These are phyloP conservation scores for Pulveroboletus sp. DNA, from an alignment of 768 basidiomycete species.

Conservation along the genomic window DNA sequence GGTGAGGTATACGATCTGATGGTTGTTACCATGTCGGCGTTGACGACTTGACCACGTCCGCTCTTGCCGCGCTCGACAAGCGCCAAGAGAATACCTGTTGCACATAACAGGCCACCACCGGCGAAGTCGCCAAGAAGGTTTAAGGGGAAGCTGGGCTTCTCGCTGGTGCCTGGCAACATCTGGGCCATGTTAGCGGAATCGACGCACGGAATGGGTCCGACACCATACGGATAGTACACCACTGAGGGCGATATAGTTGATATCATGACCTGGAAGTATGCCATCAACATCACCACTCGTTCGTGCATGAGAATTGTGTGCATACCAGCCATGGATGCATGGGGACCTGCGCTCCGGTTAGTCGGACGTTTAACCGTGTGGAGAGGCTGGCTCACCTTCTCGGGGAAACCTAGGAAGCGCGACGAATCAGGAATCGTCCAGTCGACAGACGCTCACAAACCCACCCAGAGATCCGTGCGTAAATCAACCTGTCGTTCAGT, in stretches of 20 bases:
- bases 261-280: slow-evolving; percentile 60
- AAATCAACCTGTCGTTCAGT: slow-evolving; percentile 61
- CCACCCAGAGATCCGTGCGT: slow-evolving; percentile 73
- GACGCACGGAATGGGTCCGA: neutral
- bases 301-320: slow-evolving; percentile 1
- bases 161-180: slow-evolving; percentile 63
- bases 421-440: neutral
- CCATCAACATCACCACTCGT: neutral
- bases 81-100: slow-evolving; percentile 68
- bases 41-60: slow-evolving; percentile 70
- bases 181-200: slow-evolving; percentile 21
- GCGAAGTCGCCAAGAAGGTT: slow-evolving; percentile 83
- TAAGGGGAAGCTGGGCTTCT: slow-evolving; percentile 66
- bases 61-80: slow-evolving; percentile 62
- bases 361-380: slow-evolving; percentile 6
- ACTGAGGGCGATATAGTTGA: slow-evolving; percentile 80
- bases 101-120: slow-evolving; percentile 73
- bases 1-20: too few species aligned
- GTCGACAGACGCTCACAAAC: slow-evolving; percentile 18
- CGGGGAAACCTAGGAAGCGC: slow-evolving; percentile 50
- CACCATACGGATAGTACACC: slow-evolving; percentile 61
- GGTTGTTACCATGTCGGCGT: slow-evolving; percentile 68
- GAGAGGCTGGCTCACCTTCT: slow-evolving; percentile 40
- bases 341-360: slow-evolving; percentile 45
- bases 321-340: slow-evolving; percentile 74